A percentile compares a stretch with the other conserved stretches of the same genome.
Evolutionary conservation across 1,139 yeast species (phyloP).

Genomic region (Suhomyces kunorum): DNA sequence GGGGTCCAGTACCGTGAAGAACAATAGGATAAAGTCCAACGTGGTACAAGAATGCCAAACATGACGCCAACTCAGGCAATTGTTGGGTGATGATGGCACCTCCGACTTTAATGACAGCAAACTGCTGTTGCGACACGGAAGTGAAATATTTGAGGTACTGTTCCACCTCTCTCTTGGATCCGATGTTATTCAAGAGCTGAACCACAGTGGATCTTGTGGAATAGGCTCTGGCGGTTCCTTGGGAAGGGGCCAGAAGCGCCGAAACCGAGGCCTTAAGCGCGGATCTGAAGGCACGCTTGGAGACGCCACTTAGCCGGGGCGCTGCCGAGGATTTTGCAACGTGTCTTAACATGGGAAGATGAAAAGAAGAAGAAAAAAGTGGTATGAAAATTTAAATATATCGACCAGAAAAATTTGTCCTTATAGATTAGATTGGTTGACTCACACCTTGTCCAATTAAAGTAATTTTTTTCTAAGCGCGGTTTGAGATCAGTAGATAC

Average conservation of each 20-base stretch:
- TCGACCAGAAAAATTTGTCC: constrained; percentile 10
- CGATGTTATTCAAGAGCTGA: constrained; percentile 90
- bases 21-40: constrained; percentile 97
- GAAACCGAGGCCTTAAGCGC: constrained; percentile 7
- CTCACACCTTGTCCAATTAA: constrained; percentile 32
- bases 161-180: constrained; percentile 96
- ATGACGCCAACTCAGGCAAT: constrained; percentile 88
- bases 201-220: constrained; percentile 93
- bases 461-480: constrained; percentile 41
- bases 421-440: constrained; percentile 18
- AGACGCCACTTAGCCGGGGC: constrained; percentile 10
- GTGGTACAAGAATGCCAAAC: constrained; percentile 93
- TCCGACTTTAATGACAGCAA: constrained; percentile 97
- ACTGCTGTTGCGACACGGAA: constrained; percentile 92
- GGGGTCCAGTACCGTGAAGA: constrained; percentile 98
- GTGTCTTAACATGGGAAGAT: constrained; percentile 16
- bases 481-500: constrained; percentile 37
- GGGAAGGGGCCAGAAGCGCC: not conserved
- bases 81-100: constrained; percentile 98
- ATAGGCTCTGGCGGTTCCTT: constrained; percentile 19
- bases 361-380: constrained; percentile 8
- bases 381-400: constrained; percentile 2
- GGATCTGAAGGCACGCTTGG: constrained; percentile 9
- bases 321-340: constrained; percentile 14
- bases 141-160: constrained; percentile 96